These are phyloP conservation scores for Hagleromyces aurorensis DNA, from an alignment of 805 yeast genomes.

Conservation along the genomic window DNA sequence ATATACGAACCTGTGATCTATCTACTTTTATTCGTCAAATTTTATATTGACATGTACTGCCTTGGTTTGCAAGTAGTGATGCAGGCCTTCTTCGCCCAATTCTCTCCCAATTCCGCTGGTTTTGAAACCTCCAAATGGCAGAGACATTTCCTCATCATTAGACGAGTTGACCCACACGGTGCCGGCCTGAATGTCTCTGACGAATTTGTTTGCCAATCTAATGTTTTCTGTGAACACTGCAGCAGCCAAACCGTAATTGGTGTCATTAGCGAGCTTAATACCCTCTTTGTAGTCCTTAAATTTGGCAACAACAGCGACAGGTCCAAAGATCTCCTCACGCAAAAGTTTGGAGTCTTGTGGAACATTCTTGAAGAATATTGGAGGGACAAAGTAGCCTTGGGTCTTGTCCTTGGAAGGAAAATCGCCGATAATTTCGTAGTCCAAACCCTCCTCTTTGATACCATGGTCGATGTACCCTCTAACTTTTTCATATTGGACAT, in stretches of 20 bases:
- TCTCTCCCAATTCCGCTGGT: conserved; percentile 77
- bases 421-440: conserved; percentile 30
- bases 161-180: conserved; percentile 64
- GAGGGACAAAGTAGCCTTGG: conserved; percentile 33
- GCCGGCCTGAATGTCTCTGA: conserved; percentile 58
- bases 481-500: conserved; percentile 37
- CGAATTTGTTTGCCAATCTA: conserved; percentile 52
- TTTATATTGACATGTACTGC: conserved; percentile 54
- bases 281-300: conserved; percentile 35
- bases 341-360: conserved; percentile 32
- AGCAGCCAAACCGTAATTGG: conserved; percentile 37
- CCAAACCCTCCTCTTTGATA: conserved; percentile 37
- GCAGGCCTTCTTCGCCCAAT: conserved; percentile 66
- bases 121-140: conserved; percentile 81
- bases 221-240: conserved; percentile 62
- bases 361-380: conserved; percentile 36
- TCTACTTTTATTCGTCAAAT: too few relatives aligned
- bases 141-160: conserved; percentile 51
- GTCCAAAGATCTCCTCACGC: conserved; percentile 40
- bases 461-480: conserved; percentile 39
- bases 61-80: conserved; percentile 64
- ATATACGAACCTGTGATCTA: too few relatives aligned
- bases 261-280: conserved; percentile 34
- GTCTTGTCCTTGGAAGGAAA: conserved; percentile 8
- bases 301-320: conserved; percentile 34